These are phyloP conservation scores for Cucumis variabilis DNA, from an alignment of 331 rosid genomes.

Conservation along the genomic window DNA sequence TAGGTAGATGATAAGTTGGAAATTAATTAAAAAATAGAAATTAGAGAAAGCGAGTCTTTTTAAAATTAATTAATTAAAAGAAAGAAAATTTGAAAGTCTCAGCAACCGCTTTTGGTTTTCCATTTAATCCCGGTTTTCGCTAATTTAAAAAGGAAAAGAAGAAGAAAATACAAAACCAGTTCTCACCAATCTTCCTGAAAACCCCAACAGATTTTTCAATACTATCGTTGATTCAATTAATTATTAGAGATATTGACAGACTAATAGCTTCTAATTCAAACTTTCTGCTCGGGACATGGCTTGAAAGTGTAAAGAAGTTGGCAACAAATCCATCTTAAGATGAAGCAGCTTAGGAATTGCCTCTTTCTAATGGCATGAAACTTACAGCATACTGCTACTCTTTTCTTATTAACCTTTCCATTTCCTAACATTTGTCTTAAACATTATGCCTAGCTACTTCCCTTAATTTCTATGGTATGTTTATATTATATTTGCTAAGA, in stretches of 20 bases:
- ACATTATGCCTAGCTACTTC: not conserved
- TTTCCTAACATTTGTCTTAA: not conserved
- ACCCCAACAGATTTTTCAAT: too few relatives aligned
- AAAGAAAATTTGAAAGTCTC: slow-evolving; percentile 57
- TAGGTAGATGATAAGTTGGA: slow-evolving; percentile 43
- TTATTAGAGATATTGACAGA: slow-evolving; percentile 75
- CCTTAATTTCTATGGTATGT: too few relatives aligned
- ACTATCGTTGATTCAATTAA: slow-evolving; percentile 74
- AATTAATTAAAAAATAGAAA: not conserved
- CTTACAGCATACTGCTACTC: not conserved
- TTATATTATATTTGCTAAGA: not conserved
- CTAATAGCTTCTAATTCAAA: slow-evolving; percentile 86
- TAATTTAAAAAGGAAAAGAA: too few relatives aligned
- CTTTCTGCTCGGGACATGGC: slow-evolving; percentile 94
- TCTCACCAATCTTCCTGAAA: slow-evolving; percentile 68
- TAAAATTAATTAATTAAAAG: not conserved
- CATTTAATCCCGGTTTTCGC: slow-evolving; percentile 14
- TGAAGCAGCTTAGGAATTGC: slow-evolving; percentile 63
- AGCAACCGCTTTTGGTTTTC: slow-evolving; percentile 56
- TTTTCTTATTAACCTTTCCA: not conserved
- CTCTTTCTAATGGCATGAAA: not conserved
- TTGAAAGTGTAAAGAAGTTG: slow-evolving; percentile 76
- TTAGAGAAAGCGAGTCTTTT: not conserved
- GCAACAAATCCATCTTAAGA: slow-evolving; percentile 66
- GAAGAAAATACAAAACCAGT: slow-evolving; percentile 14